Evolutionary conservation across 2,329 filamentous ascomycete genomes (phyloP), one percentile per base, ranked within the genome.

Genomic region (Lachnellula willkommii): DNA sequence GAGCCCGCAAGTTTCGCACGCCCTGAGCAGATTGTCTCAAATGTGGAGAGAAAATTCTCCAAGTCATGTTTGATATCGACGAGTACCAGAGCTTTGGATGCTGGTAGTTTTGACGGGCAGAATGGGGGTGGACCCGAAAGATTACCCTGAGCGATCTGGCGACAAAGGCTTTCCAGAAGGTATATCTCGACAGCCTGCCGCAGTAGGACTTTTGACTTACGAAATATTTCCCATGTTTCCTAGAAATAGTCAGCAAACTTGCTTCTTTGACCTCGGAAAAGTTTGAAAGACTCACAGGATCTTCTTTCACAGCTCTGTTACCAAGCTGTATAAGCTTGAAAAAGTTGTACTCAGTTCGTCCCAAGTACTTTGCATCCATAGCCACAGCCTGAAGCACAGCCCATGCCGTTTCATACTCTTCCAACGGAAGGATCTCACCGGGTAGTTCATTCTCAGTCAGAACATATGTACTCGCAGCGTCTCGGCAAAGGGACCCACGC

Each of bases 101-200:
- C 50, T 43, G 56, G 56, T 20, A 53, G 20, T 43, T 52, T 39
- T 11, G 54, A 52, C 14, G 49, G 50, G 26, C 57, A 53, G 42
- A 63, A 65, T 5, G 63, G 63, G 15, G 55, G 52, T 7, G 56
- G 49, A 6, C 48, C 53, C 8, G 48, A 46, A 37, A 64, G 26
- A 11, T 58, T 47, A 1, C 61, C 61, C 9, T 54, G 51, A 7
- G 60, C 59, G 20, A 65, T 65, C 24, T 60, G 55, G 35, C 37
- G n/a, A 26, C 63, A 63, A 24, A 65, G 55, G 26, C 58, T 54
- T 37, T 65, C 63, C 1, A 65, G 52, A 5, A 65, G 52, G 35
- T 65, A 62, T 11, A 65, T 42, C 35, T 65, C 63, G 8, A 63
- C 60, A 5, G 63, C 54, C 55, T 65, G 63, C n/a, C 63, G 58